phyloP scores from a whole-genome alignment of 768 basidiomycete species.

The Auricularia sp. region DNA sequence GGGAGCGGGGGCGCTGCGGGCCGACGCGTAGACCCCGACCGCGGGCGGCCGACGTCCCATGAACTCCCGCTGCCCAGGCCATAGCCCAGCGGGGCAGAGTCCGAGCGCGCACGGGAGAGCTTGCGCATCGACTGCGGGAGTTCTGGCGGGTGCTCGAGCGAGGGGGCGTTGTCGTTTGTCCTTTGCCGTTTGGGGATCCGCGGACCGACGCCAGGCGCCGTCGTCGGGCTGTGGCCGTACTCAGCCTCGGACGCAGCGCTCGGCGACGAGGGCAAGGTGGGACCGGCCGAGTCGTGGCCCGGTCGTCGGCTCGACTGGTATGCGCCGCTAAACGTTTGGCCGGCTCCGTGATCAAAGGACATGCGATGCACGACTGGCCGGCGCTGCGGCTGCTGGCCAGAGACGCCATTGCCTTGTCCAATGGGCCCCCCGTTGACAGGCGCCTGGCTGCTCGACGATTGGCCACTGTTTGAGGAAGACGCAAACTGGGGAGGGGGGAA shows the following conservation, averaged over 20 bases:
- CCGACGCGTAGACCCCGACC: slow-evolving; percentile 1
- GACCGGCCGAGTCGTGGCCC: neutral
- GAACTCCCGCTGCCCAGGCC: slow-evolving; percentile 14
- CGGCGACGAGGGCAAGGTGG: slow-evolving; percentile 1
- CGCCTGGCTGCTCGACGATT: neutral
- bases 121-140: slow-evolving; percentile 16
- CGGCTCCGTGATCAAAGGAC: neutral
- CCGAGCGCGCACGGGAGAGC: slow-evolving; percentile 52
- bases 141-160: slow-evolving; percentile 13
- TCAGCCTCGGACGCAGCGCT: neutral
- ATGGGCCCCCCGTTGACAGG: neutral
- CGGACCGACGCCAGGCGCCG: neutral
- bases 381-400: neutral
- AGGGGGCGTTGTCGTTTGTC: slow-evolving; percentile 20
- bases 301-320: neutral
- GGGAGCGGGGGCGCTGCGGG: neutral
- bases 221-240: slow-evolving; percentile 1
- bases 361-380: neutral
- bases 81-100: slow-evolving; percentile 59
- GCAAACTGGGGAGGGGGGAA: slow-evolving; percentile 19
- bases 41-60: neutral
- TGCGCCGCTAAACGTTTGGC: neutral
- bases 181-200: slow-evolving; percentile 40
- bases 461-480: neutral
- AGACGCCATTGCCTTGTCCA: neutral